Conservation (phyloP, 2,329 filamentous ascomycete species). For the Fusarium irregulare region DNA sequence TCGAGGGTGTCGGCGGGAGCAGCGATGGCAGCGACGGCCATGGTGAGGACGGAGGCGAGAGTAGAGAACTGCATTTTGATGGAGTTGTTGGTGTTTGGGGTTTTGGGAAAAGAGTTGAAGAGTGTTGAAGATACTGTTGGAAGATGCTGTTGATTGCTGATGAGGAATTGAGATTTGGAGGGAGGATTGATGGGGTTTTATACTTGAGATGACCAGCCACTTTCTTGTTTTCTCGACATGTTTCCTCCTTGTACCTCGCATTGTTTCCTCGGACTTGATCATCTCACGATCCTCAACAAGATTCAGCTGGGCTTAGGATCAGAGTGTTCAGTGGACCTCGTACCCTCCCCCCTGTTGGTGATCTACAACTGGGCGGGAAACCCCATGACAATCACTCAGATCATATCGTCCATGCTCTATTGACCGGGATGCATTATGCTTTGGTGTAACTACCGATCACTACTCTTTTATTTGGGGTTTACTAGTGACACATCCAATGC, state of each 20-base stretch:
- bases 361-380: neutral
- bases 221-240: neutral
- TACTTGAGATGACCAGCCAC: conserved; percentile 1
- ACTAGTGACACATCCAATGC: neutral
- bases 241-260: neutral
- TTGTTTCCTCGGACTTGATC: neutral
- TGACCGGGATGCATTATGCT: neutral
- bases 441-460: neutral
- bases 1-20: conserved; percentile 15
- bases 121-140: conserved; percentile 12
- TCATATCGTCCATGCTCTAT: neutral
- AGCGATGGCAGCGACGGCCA: conserved; percentile 23
- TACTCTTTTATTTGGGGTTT: too few relatives aligned
- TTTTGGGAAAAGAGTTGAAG: neutral
- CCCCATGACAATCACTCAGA: conserved; percentile 2
- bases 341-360: neutral
- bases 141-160: conserved; percentile 17
- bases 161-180: conserved; percentile 7
- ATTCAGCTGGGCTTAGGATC: neutral
- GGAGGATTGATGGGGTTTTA: conserved; percentile 15
- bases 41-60: conserved; percentile 23
- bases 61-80: conserved; percentile 36
- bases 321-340: neutral
- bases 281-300: neutral
- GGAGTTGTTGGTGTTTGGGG: neutral